Conservation (phyloP, 208 protist species). For the Trichomonas vaginalis region DNA sequence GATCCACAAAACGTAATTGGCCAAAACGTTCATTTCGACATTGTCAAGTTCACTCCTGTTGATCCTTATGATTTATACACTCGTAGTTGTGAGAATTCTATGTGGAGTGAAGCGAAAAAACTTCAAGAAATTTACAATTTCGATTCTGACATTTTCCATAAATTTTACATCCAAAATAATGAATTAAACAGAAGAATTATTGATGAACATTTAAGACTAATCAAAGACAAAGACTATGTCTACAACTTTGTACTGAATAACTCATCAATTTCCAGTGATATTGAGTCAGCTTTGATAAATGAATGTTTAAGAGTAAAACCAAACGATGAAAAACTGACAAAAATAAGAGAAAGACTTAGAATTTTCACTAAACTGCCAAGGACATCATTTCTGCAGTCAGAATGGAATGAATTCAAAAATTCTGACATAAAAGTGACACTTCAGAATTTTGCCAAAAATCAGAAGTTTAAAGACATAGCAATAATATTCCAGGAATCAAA, state of each 20-base stretch:
- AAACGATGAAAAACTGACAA: background rate
- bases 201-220: background rate
- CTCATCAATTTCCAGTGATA: background rate
- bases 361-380: background rate
- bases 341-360: background rate
- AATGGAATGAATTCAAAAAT: background rate
- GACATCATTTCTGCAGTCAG: background rate
- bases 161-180: background rate
- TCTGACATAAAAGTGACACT: background rate
- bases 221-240: background rate
- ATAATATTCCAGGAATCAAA: background rate
- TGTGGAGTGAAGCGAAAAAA: background rate
- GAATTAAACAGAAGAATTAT: background rate
- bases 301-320: background rate
- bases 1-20: background rate
- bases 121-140: background rate
- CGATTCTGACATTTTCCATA: background rate
- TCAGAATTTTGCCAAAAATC: background rate
- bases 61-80: background rate
- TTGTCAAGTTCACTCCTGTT: background rate
- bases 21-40: background rate
- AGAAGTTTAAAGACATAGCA: background rate
- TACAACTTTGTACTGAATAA: background rate
- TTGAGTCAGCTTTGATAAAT: background rate
- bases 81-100: background rate